Conservation (phyloP, 345 rosid species). For the Xanthoceras sorbifolium region DNA sequence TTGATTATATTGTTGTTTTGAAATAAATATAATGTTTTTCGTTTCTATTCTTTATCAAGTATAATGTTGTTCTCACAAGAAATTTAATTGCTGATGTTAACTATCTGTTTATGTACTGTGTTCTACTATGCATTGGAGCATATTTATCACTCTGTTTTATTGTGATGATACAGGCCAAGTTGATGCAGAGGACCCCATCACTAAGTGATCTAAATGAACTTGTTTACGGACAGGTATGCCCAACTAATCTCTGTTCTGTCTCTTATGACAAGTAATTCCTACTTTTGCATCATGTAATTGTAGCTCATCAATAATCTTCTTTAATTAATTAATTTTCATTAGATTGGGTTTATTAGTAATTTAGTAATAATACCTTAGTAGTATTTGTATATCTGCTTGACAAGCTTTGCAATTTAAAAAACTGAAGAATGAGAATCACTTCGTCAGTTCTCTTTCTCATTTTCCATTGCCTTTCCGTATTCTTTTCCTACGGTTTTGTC, state of each 20-base stretch:
- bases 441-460: neutral
- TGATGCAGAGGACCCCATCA: constrained; percentile 90
- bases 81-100: constrained; percentile 1
- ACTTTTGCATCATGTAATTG: neutral
- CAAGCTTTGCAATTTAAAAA: neutral
- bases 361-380: neutral
- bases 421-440: neutral
- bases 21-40: neutral
- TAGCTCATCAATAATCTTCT: constrained; percentile 8
- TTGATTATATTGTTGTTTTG: neutral
- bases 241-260: neutral
- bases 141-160: constrained; percentile 17
- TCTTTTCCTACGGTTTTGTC: neutral
- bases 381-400: neutral
- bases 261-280: neutral
- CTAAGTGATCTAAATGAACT: constrained; percentile 92
- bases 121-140: neutral
- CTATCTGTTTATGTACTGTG: neutral
- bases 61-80: neutral
- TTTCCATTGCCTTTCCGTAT: neutral
- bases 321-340: neutral
- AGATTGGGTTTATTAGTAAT: neutral
- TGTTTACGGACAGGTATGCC: constrained; percentile 89
- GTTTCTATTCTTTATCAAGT: neutral
- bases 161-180: constrained; percentile 56